These are phyloP conservation scores for Apophysomyces elegans DNA, from an alignment of 371 early-diverging fungal species.

Conservation along the genomic window DNA sequence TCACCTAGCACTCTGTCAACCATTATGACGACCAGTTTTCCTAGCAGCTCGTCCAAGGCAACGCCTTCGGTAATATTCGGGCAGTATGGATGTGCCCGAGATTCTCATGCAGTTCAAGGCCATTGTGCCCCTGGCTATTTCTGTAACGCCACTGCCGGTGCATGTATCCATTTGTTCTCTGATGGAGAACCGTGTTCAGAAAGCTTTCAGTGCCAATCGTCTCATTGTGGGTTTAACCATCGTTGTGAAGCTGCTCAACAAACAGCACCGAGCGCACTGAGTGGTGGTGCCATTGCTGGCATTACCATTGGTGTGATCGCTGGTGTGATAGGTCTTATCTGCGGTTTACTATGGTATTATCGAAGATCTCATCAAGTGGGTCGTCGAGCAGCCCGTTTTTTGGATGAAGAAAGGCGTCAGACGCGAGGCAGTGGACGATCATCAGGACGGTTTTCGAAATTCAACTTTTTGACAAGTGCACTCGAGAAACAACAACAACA, in stretches of 20 bases:
- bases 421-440: conserved; percentile 1
- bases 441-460: conserved; percentile 32
- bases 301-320: conserved; percentile 27
- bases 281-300: conserved; percentile 39
- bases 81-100: conserved; percentile 27
- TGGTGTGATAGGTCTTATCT: conserved; percentile 24
- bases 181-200: conserved; percentile 27
- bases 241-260: conserved; percentile 6
- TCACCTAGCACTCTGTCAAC: not conserved
- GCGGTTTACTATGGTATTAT: conserved; percentile 15
- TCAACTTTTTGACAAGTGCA: conserved; percentile 33
- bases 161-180: conserved; percentile 20
- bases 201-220: conserved; percentile 36
- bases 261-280: not conserved
- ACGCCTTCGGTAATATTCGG: conserved; percentile 36
- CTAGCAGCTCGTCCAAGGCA: conserved; percentile 36
- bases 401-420: conserved; percentile 13
- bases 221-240: conserved; percentile 22
- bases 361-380: conserved; percentile 20
- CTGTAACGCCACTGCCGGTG: conserved; percentile 33
- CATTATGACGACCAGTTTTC: conserved; percentile 13
- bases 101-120: conserved; percentile 30
- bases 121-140: conserved; percentile 27
- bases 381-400: conserved; percentile 20
- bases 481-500: conserved; percentile 12